These are phyloP conservation scores for Talaromyces sp. DNA, from an alignment of 2,329 filamentous ascomycete genomes.

Conservation along the genomic window DNA sequence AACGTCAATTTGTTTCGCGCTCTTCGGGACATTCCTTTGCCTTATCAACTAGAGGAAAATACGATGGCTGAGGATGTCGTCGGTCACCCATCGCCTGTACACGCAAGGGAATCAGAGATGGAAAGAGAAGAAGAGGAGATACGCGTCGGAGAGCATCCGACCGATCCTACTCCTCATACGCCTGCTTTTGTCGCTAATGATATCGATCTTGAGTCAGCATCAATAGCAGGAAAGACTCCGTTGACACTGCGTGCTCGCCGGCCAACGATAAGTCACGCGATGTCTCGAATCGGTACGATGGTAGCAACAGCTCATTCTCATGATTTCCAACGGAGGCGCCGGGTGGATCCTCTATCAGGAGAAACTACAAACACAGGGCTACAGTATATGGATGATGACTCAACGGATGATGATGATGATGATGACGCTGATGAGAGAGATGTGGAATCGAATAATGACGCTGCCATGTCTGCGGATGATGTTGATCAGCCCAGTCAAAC, in stretches of 20 bases:
- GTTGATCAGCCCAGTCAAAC: constrained; percentile 6
- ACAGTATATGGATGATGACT: constrained; percentile 34
- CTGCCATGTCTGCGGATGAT: background rate
- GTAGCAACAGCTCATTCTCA: constrained; percentile 80
- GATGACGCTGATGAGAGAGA: constrained; percentile 28
- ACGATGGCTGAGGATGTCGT: constrained; percentile 13
- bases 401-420: constrained; percentile 32
- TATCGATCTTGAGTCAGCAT: constrained; percentile 26
- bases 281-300: constrained; percentile 58
- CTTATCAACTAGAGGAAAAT: constrained; percentile 56
- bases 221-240: constrained; percentile 21
- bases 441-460: constrained; percentile 23
- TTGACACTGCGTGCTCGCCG: constrained; percentile 24
- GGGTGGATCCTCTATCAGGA: constrained; percentile 41
- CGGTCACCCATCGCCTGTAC: constrained; percentile 15
- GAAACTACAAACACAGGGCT: constrained; percentile 32
- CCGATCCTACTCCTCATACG: background rate
- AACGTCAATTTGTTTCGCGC: constrained; percentile 90
- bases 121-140: constrained; percentile 9
- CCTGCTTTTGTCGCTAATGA: constrained; percentile 15
- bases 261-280: constrained; percentile 27
- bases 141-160: background rate
- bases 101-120: constrained; percentile 9
- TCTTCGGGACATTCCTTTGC: constrained; percentile 77
- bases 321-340: constrained; percentile 80